Percentiles rank a stretch among this genome's conserved stretches.
Conservation (phyloP, 257 asterid species). For the Echium plantagineum region DNA sequence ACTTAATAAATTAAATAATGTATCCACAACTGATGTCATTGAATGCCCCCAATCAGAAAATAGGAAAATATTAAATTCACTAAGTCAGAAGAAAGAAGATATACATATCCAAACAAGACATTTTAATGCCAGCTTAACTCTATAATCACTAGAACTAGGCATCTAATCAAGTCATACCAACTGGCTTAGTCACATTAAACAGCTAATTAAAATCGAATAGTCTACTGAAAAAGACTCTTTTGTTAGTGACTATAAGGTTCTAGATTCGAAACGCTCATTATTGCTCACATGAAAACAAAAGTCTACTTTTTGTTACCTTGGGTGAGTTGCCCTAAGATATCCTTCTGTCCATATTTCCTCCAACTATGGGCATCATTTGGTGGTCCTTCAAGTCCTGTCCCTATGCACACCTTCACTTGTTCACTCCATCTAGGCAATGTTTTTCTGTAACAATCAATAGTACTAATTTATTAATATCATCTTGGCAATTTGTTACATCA, state of each 20-base stretch:
- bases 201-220: neutral
- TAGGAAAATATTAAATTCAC: too few species aligned
- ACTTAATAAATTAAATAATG: too few species aligned
- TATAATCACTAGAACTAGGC: neutral
- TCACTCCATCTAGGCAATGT: slow-evolving; percentile 39
- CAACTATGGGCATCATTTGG: slow-evolving; percentile 62
- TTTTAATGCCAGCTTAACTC: neutral
- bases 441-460: slow-evolving; percentile 33
- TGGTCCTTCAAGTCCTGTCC: slow-evolving; percentile 37
- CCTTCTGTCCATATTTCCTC: slow-evolving; percentile 95
- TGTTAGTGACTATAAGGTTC: too few species aligned
- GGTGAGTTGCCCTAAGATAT: slow-evolving; percentile 57
- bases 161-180: neutral
- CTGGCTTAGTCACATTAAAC: neutral
- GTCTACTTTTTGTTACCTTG: slow-evolving; percentile 36
- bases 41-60: too few species aligned
- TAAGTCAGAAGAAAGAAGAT: neutral
- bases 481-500: neutral
- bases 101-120: neutral
- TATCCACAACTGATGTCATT: neutral
- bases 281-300: neutral
- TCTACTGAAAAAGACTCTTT: too few species aligned
- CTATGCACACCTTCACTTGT: slow-evolving; percentile 33
- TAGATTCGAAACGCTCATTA: too few species aligned
- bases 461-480: neutral